Conservation (phyloP, 805 yeast genomes). For the Suhomyces xylopsoci region DNA sequence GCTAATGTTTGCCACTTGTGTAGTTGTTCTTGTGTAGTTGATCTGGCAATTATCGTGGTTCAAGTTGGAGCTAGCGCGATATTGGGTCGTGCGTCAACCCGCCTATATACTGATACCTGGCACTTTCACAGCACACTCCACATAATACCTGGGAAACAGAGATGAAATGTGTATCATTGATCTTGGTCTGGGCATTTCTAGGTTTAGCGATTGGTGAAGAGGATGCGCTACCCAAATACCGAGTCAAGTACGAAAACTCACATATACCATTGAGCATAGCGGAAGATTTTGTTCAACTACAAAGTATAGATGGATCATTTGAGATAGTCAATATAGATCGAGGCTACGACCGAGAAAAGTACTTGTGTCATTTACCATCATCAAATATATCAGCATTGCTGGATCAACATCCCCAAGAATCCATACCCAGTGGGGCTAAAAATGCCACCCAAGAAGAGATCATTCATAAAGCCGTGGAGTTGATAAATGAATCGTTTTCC, state of each 20-base stretch:
- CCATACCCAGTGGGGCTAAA: not conserved
- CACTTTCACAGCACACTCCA: not conserved
- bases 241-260: slow-evolving; percentile 15
- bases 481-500: slow-evolving; percentile 16
- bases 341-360: slow-evolving; percentile 8
- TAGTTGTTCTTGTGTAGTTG: not conserved
- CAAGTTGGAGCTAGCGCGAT: not conserved
- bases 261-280: slow-evolving; percentile 16
- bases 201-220: not conserved
- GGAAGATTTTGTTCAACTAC: slow-evolving; percentile 7
- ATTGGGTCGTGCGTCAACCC: not conserved
- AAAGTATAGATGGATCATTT: slow-evolving; percentile 12
- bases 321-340: slow-evolving; percentile 14
- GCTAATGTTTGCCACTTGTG: not conserved
- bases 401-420: not conserved
- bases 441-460: slow-evolving; percentile 11
- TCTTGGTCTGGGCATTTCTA: not conserved
- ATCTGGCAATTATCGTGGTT: not conserved
- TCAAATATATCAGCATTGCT: not conserved
- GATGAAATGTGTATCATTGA: not conserved
- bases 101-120: not conserved
- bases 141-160: not conserved
- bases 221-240: slow-evolving; percentile 10
- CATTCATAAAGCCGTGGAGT: slow-evolving; percentile 14
- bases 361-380: slow-evolving; percentile 21